Percentiles rank a stretch among this genome's conserved stretches.
Evolutionary conservation across 2,329 filamentous ascomycete genomes (phyloP).

Genomic region (Calonectria pauciramosa): DNA sequence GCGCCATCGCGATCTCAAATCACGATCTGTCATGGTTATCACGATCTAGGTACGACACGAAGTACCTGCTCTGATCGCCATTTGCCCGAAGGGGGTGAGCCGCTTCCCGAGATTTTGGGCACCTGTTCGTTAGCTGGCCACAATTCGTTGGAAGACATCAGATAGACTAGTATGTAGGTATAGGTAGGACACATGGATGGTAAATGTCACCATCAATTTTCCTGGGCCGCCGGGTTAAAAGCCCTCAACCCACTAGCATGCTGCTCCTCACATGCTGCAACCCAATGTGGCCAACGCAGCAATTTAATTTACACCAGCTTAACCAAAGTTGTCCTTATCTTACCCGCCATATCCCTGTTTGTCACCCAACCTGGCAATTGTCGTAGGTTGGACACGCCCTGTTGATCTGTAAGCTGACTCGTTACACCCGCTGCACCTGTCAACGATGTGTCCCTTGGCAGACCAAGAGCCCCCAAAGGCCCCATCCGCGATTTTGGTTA

Average conservation of each 20-base stretch:
- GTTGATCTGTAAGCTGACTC: neutral
- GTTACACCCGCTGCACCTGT: neutral
- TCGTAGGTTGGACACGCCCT: neutral
- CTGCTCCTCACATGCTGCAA: neutral
- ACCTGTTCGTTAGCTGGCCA: neutral
- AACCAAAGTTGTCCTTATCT: conserved; percentile 14
- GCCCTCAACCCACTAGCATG: conserved; percentile 17
- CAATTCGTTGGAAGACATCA: neutral
- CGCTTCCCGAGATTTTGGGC: neutral
- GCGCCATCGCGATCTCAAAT: conserved; percentile 24
- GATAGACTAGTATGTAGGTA: neutral
- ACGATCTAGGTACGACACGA: neutral
- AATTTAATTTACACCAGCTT: conserved; percentile 5
- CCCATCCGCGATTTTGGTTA: neutral
- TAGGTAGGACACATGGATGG: neutral
- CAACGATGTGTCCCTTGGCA: neutral
- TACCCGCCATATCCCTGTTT: conserved; percentile 44
- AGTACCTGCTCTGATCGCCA: neutral
- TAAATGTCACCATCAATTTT: neutral
- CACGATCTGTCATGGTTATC: conserved; percentile 14
- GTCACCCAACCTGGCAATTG: conserved; percentile 28
- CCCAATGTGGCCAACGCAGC: conserved; percentile 15
- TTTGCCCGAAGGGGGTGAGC: neutral
- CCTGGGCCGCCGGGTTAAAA: neutral
- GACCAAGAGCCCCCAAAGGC: neutral